These are phyloP conservation scores for Platanthera guangdongensis DNA, from an alignment of 106 monocot genomes.

Conservation along the genomic window DNA sequence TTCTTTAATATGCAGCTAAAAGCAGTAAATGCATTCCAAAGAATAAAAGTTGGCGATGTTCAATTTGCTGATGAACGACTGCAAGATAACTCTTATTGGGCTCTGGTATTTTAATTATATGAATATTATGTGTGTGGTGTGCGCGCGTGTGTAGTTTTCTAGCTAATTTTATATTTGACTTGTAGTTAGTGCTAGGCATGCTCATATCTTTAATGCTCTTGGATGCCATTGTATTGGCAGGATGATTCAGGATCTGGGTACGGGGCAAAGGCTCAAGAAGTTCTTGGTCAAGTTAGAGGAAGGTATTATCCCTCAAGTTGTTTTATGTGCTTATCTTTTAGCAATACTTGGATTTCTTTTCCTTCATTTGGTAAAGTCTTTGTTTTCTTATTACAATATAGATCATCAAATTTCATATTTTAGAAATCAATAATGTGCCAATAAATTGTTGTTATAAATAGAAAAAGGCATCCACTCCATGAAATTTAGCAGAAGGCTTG, in stretches of 20 bases:
- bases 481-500: too few relatives aligned
- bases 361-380: background rate
- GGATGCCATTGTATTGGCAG: constrained; percentile 24
- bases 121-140: background rate
- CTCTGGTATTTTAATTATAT: constrained; percentile 41
- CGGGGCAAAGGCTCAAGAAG: constrained; percentile 91
- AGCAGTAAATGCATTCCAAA: constrained; percentile 56
- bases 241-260: constrained; percentile 79
- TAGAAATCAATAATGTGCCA: too few relatives aligned
- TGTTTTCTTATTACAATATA: background rate
- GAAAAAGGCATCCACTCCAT: too few relatives aligned
- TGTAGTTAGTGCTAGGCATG: background rate
- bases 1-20: constrained; percentile 42
- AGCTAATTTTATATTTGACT: background rate
- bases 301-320: constrained; percentile 32
- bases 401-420: too few relatives aligned
- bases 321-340: background rate
- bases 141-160: too few relatives aligned
- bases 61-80: constrained; percentile 73
- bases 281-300: constrained; percentile 97
- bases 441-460: too few relatives aligned
- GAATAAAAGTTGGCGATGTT: constrained; percentile 69
- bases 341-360: too few relatives aligned
- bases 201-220: background rate
- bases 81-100: constrained; percentile 94